Evolutionary conservation across 2,329 filamentous ascomycete genomes (phyloP), one percentile per base, ranked within the genome.

Genomic region (Diplodia corticola): DNA sequence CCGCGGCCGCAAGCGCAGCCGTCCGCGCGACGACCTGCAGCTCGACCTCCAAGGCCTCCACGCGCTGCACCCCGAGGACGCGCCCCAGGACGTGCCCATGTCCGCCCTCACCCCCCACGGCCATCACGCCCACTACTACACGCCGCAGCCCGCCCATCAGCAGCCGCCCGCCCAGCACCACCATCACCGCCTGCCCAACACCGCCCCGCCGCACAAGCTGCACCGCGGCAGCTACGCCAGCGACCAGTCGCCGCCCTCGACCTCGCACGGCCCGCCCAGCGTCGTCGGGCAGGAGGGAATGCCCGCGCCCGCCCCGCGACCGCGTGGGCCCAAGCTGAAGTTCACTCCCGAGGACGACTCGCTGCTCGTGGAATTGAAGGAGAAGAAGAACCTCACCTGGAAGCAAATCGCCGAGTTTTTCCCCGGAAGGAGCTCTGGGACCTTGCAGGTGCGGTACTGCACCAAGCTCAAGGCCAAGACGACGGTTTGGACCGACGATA

Each of bases 351-450:
- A 96, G 77, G 93, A 97, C 75, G 93, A 97, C 77, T 89, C 91
- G 71, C 81, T 96, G 55, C 83, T 97, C 64, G 89, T 97, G 66
- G 91, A 96, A 74, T 82, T 97, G 69, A 97, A 97, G 78, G 93
- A 97, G 79, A 93, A 95, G 74, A 96, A 95, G 78, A 93, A 92
- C 74, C 83, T 97, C 75, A 96, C 93, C 4, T 97, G 93, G 93
- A 97, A 96, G 80, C 93, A 97, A 82, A 97, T 97, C 74, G 92
- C 93, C 66, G 93, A 97, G 75, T 97, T 97, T 80, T 97, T 97
- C 72, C 93, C 93, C 0, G 93, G 93, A 1, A 85, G 93, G 67
- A 95, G 91, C 67, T 96, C 91, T 53, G 93, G 93, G 20, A 97
- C 93, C 33, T 80, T 97, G 68, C 93, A 97, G 78, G 93, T 97